These are phyloP conservation scores for Globisporangium iwayamae DNA, from an alignment of 352 stramenopile genomes.

Conservation along the genomic window DNA sequence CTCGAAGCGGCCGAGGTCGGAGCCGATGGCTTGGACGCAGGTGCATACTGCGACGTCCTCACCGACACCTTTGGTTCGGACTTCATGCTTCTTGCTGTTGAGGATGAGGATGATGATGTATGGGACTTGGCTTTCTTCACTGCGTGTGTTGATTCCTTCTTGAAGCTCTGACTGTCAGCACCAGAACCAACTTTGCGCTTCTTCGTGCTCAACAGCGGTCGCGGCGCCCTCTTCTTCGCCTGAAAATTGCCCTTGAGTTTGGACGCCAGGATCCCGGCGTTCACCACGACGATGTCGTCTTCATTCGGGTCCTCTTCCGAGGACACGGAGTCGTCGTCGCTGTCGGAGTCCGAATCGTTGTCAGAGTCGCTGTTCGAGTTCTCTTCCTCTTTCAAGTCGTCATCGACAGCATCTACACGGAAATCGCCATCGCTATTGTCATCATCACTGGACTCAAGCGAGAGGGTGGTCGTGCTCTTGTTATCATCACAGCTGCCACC, in stretches of 20 bases:
- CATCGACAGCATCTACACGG: conserved; percentile 17
- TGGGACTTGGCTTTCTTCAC: conserved; percentile 7
- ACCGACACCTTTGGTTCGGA: not conserved
- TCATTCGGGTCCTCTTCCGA: conserved; percentile 14
- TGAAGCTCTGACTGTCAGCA: conserved; percentile 4
- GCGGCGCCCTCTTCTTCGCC: conserved; percentile 14
- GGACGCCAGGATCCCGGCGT: not conserved
- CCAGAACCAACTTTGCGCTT: conserved; percentile 10
- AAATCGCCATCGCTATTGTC: conserved; percentile 12
- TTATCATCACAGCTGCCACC: conserved; percentile 2
- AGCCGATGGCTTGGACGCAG: not conserved
- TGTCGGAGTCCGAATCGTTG: not conserved
- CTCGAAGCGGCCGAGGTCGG: not conserved
- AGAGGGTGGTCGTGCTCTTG: not conserved
- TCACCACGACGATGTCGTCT: conserved; percentile 14
- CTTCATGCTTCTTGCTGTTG: conserved; percentile 4
- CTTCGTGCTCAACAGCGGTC: conserved; percentile 25
- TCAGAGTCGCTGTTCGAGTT: not conserved
- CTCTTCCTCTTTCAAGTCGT: conserved; percentile 22
- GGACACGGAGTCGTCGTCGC: conserved; percentile 3
- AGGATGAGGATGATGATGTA: not conserved
- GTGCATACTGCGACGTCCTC: not conserved
- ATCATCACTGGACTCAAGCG: conserved; percentile 18
- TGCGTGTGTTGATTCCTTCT: not conserved
- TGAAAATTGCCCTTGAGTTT: conserved; percentile 11